Conservation (phyloP, 305 asterid genomes). For the Fraxinus sp. region DNA sequence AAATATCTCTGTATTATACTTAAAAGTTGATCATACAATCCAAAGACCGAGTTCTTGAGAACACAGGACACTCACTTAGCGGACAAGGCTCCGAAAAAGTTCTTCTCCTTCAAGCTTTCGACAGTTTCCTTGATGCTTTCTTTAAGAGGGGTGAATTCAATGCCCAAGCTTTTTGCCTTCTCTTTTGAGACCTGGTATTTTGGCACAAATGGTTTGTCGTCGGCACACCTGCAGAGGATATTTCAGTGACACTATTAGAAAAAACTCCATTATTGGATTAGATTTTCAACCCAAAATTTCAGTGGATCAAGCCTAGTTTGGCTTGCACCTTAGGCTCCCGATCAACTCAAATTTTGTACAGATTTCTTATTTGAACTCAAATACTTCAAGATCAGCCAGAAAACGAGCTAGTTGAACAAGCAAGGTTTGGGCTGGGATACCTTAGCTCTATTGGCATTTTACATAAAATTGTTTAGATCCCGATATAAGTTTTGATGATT, state of each 20-base stretch:
- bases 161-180: conserved; percentile 28
- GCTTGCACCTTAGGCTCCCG: background rate
- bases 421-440: background rate
- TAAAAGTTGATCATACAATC: background rate
- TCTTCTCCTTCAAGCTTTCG: conserved; percentile 31
- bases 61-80: background rate
- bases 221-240: conserved; percentile 29
- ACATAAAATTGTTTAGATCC: background rate
- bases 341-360: background rate
- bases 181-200: conserved; percentile 30
- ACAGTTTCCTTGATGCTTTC: conserved; percentile 33
- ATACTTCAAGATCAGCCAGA: background rate
- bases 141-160: conserved; percentile 27
- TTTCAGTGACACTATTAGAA: background rate
- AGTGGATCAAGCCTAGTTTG: background rate
- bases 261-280: background rate
- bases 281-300: background rate
- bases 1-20: background rate
- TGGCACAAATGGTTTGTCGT: conserved; percentile 24
- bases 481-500: background rate
- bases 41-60: background rate
- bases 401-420: background rate
- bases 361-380: background rate
- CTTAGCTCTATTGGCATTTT: background rate
- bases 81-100: background rate